Conservation (phyloP, 2,329 filamentous ascomycete genomes). For the Fusarium succisae region DNA sequence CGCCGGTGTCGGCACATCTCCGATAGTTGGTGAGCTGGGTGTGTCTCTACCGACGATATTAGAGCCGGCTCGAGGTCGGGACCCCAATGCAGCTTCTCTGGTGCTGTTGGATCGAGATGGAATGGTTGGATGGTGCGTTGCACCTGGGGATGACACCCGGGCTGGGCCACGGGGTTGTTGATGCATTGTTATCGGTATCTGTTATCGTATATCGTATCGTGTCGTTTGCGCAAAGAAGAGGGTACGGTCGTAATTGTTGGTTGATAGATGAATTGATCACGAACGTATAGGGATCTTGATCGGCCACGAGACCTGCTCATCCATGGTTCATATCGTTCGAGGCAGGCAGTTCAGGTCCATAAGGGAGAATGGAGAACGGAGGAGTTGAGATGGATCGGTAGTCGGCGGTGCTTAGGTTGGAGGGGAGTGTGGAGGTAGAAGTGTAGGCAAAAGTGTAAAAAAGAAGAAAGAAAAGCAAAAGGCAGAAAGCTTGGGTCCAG, state of each 20-base stretch:
- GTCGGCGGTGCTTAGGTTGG: slow-evolving; percentile 10
- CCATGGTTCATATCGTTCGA: slow-evolving; percentile 45
- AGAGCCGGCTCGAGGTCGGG: slow-evolving; percentile 55
- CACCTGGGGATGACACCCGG: slow-evolving; percentile 76
- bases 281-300: slow-evolving; percentile 45
- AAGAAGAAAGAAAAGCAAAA: neutral
- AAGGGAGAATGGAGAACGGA: neutral
- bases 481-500: slow-evolving; percentile 7
- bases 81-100: slow-evolving; percentile 66
- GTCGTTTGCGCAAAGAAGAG: slow-evolving; percentile 1
- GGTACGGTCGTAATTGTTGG: neutral
- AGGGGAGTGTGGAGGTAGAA: slow-evolving; percentile 13
- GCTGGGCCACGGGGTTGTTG: slow-evolving; percentile 84
- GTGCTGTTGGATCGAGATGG: slow-evolving; percentile 77
- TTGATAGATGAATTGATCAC: slow-evolving; percentile 38
- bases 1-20: slow-evolving; percentile 53
- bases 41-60: slow-evolving; percentile 53
- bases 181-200: slow-evolving; percentile 74
- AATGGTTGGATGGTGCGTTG: slow-evolving; percentile 73
- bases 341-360: slow-evolving; percentile 5
- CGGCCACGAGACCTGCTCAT: slow-evolving; percentile 47
- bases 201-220: slow-evolving; percentile 1
- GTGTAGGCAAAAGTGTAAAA: slow-evolving; percentile 31
- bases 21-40: slow-evolving; percentile 59
- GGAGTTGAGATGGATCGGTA: slow-evolving; percentile 9